phyloP scores from a whole-genome alignment of 2,329 filamentous ascomycete species.

The Ophidiomyces ophidiicola region DNA sequence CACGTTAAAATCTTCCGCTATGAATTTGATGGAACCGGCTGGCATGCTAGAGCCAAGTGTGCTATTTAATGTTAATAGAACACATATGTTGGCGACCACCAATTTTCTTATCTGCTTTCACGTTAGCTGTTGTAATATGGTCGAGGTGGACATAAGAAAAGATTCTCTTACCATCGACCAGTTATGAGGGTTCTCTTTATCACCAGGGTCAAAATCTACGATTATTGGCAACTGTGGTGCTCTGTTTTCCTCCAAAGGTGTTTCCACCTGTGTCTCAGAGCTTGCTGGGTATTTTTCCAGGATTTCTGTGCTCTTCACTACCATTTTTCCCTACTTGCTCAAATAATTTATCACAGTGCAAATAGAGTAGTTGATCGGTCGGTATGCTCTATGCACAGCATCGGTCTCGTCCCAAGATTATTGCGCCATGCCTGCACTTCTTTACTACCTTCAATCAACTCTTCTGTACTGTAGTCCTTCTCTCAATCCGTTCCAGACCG shows the following conservation, averaged over 20 bases:
- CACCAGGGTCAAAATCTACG: conserved; percentile 9
- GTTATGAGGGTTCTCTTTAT: conserved; percentile 21
- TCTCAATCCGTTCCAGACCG: no score
- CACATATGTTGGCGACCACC: conserved; percentile 14
- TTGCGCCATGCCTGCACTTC: no score
- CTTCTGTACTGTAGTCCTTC: no score
- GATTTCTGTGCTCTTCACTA: no score
- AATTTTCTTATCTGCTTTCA: conserved; percentile 15
- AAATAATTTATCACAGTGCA: no score
- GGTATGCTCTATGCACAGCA: no score
- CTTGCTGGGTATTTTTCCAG: neutral
- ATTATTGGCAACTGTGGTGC: neutral
- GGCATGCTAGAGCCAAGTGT: conserved; percentile 31
- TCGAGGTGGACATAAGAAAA: neutral
- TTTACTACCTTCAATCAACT: no score
- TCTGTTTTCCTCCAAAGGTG: neutral
- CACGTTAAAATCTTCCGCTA: conserved; percentile 25
- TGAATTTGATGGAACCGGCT: conserved; percentile 27
- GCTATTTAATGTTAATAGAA: conserved; percentile 27
- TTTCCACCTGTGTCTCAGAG: no score
- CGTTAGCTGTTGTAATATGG: neutral
- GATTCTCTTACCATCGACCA: conserved; percentile 14
- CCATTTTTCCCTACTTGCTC: no score
- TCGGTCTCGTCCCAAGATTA: no score
- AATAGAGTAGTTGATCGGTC: no score